Conservation (phyloP, 1,139 yeast genomes). For the Zhuliangozyma blackwelliae region DNA sequence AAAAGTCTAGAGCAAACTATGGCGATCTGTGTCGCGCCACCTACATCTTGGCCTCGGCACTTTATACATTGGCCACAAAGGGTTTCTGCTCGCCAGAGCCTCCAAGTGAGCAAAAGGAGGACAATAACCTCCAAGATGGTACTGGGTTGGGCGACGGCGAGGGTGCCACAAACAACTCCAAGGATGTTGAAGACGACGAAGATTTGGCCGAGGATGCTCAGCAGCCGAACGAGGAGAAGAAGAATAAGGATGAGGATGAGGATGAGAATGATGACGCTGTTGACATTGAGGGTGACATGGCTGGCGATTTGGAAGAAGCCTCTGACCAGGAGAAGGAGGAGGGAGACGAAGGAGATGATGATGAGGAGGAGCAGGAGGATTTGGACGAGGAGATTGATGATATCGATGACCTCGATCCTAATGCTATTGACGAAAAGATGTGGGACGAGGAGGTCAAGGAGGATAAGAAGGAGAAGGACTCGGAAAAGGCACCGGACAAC, state of each 20-base stretch:
- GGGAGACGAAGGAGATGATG: slow-evolving; percentile 51
- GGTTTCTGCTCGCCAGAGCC: slow-evolving; percentile 95
- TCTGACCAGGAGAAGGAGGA: slow-evolving; percentile 63
- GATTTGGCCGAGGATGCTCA: slow-evolving; percentile 89
- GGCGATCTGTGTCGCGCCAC: slow-evolving; percentile 56
- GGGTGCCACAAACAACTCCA: slow-evolving; percentile 71
- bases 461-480: slow-evolving; percentile 65
- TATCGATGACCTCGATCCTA: slow-evolving; percentile 86
- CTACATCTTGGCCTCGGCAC: slow-evolving; percentile 50
- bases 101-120: slow-evolving; percentile 62
- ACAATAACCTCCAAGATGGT: slow-evolving; percentile 70
- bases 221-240: slow-evolving; percentile 71
- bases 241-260: slow-evolving; percentile 56
- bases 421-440: slow-evolving; percentile 96
- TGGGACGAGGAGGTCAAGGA: slow-evolving; percentile 94
- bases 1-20: slow-evolving; percentile 44
- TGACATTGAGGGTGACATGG: slow-evolving; percentile 96
- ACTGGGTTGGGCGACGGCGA: slow-evolving; percentile 98
- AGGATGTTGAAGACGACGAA: slow-evolving; percentile 90
- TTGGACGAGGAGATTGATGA: slow-evolving; percentile 90
- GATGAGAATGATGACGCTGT: slow-evolving; percentile 77
- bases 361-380: slow-evolving; percentile 51
- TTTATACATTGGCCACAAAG: slow-evolving; percentile 63
- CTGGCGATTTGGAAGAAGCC: slow-evolving; percentile 80
- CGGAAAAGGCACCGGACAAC: slow-evolving; percentile 62